A percentile compares a stretch with the other conserved stretches of the same genome.
These are phyloP conservation scores for Fusarium xyrophilum DNA, from an alignment of 2,329 filamentous ascomycete species.

Conservation along the genomic window DNA sequence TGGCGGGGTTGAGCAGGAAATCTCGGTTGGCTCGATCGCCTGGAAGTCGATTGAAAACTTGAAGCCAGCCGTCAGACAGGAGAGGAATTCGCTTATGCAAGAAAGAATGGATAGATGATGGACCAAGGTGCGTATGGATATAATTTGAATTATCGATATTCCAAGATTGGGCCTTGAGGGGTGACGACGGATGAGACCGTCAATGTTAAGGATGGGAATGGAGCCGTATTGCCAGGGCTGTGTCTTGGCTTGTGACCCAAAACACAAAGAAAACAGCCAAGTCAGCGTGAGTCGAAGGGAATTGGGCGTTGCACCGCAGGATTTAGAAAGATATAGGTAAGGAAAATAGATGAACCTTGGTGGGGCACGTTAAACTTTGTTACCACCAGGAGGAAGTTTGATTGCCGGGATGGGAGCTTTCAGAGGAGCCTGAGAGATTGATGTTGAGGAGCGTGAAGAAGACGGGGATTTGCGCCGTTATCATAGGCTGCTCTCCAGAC, in stretches of 20 bases:
- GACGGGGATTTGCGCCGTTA: conserved; percentile 14
- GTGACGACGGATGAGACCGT: conserved; percentile 21
- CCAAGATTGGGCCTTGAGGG: conserved; percentile 23
- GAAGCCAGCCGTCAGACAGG: conserved; percentile 18
- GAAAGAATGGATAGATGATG: not conserved
- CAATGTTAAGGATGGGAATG: conserved; percentile 15
- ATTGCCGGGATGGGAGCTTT: conserved; percentile 31
- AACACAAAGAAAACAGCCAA: conserved; percentile 29
- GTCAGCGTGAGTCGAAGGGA: conserved; percentile 7
- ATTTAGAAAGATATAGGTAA: not conserved
- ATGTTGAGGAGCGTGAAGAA: conserved; percentile 19
- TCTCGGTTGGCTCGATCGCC: conserved; percentile 35
- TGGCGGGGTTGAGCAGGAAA: conserved; percentile 42
- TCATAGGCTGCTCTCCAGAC: conserved; percentile 32
- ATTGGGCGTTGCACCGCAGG: not conserved
- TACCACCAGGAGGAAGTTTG: conserved; percentile 16
- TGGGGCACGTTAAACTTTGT: not conserved
- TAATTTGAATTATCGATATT: conserved; percentile 28
- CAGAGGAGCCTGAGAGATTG: conserved; percentile 7
- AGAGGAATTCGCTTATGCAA: not conserved
- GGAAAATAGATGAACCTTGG: not conserved
- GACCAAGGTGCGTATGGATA: not conserved
- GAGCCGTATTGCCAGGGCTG: conserved; percentile 19
- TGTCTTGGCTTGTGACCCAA: conserved; percentile 35
- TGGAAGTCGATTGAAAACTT: conserved; percentile 24